phyloP scores from a whole-genome alignment of 768 basidiomycete genomes.

The Kwoniella dejecticola region DNA sequence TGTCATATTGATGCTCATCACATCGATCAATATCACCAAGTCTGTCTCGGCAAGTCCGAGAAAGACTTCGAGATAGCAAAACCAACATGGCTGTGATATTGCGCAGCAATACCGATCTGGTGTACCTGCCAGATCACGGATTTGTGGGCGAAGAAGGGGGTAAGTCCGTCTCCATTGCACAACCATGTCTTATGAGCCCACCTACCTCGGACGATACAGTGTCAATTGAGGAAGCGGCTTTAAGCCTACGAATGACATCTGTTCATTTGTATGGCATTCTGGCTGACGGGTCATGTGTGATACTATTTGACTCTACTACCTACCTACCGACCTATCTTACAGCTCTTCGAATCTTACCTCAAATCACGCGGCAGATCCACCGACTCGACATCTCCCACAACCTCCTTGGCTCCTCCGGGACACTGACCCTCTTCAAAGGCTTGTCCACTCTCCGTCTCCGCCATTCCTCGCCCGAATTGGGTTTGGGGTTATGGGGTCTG shows the following conservation, averaged over 20 bases:
- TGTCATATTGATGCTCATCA: no score
- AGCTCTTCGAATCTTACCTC: conserved; percentile 41
- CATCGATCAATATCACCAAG: no score
- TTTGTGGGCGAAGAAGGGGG: conserved; percentile 47
- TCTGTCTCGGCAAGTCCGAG: no score
- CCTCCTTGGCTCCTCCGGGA: conserved; percentile 37
- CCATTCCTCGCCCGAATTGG: conserved; percentile 25
- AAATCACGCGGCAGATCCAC: conserved; percentile 36
- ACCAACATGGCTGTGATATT: conserved; percentile 38
- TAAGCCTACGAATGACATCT: no score
- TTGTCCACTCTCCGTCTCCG: conserved; percentile 30
- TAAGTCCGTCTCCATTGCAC: conserved; percentile 26
- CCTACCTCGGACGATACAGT: no score
- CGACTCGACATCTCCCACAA: conserved; percentile 49
- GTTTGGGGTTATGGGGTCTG: conserved; percentile 36
- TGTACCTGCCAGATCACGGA: conserved; percentile 47
- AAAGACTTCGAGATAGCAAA: not conserved
- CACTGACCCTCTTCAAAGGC: conserved; percentile 35
- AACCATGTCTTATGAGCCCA: no score
- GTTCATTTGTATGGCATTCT: no score
- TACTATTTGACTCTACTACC: no score
- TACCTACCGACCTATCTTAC: no score
- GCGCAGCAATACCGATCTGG: conserved; percentile 36
- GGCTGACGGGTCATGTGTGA: no score
- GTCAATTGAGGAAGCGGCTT: no score